Conservation (phyloP, 1,284 basidiomycete genomes). For the Sanghuangporus sanghuang region DNA sequence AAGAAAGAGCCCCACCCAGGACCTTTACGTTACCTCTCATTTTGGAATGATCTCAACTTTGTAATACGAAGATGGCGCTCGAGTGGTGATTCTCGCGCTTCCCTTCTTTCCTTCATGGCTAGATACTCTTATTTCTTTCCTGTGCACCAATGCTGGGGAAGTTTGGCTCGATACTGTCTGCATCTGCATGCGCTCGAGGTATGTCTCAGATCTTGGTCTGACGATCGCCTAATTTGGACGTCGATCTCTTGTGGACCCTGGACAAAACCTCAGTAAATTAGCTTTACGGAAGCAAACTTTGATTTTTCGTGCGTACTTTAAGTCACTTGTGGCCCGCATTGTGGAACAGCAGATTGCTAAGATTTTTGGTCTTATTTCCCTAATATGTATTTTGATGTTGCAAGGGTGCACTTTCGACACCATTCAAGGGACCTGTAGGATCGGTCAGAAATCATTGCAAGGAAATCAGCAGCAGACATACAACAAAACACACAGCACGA, state of each 20-base stretch:
- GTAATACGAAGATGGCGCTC: background rate
- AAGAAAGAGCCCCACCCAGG: background rate
- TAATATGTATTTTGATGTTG: too few species aligned
- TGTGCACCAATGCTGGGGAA: background rate
- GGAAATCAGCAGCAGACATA: background rate
- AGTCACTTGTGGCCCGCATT: background rate
- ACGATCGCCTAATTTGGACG: background rate
- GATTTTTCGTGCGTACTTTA: background rate
- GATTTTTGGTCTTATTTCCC: background rate
- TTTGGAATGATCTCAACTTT: background rate
- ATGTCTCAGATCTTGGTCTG: background rate
- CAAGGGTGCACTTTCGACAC: too few species aligned
- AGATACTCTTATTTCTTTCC: background rate
- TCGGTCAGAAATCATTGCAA: background rate
- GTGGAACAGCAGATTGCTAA: background rate
- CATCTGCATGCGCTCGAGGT: too few species aligned
- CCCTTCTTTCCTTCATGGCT: background rate
- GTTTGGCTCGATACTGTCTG: background rate
- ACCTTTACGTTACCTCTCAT: conserved; percentile 7
- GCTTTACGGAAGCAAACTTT: conserved; percentile 8
- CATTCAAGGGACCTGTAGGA: background rate
- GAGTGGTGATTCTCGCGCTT: background rate
- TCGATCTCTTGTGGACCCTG: conserved; percentile 2
- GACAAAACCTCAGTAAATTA: background rate
- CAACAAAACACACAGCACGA: background rate